phyloP scores from a whole-genome alignment of 2,329 filamentous ascomycete genomes.

The Pseudonectria buxi region DNA sequence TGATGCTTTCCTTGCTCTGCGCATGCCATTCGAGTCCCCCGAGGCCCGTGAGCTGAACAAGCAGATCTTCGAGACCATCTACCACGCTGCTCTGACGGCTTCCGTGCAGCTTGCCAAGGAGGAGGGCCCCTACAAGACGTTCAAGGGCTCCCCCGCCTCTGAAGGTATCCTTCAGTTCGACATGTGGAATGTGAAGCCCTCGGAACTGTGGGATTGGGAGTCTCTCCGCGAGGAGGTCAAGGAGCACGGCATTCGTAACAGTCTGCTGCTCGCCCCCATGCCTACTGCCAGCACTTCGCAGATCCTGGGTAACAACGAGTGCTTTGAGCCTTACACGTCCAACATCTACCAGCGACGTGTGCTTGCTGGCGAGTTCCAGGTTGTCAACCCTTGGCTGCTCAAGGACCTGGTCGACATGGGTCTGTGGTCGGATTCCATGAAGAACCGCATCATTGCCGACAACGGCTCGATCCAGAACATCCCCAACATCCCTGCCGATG shows the following conservation, averaged over 20 bases:
- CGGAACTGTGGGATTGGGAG: constrained; percentile 95
- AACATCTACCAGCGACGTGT: constrained; percentile 99
- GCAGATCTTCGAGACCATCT: constrained; percentile 99
- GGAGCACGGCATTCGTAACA: constrained; percentile 91
- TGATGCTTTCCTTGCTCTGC: constrained; percentile 94
- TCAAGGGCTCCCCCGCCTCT: constrained; percentile 88
- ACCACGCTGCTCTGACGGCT: constrained; percentile 87
- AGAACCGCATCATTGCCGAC: constrained; percentile 98
- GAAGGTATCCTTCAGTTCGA: constrained; percentile 96
- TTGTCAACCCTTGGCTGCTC: constrained; percentile 97
- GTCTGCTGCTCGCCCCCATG: constrained; percentile 91
- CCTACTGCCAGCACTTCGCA: constrained; percentile 95
- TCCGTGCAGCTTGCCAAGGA: constrained; percentile 81
- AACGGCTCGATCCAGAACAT: constrained; percentile 95
- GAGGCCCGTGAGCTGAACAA: constrained; percentile 92
- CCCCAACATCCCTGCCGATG: constrained; percentile 89
- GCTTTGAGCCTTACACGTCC: constrained; percentile 98
- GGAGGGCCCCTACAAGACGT: constrained; percentile 79
- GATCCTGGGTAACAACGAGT: constrained; percentile 98
- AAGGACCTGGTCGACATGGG: constrained; percentile 98
- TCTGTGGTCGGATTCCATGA: constrained; percentile 99
- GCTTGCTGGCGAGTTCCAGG: constrained; percentile 96
- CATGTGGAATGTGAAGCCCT: constrained; percentile 94
- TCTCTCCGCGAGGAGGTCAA: constrained; percentile 84
- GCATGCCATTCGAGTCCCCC: constrained; percentile 92